phyloP scores from a whole-genome alignment of 2,329 filamentous ascomycete genomes.

The Fusarium guadeloupense region DNA sequence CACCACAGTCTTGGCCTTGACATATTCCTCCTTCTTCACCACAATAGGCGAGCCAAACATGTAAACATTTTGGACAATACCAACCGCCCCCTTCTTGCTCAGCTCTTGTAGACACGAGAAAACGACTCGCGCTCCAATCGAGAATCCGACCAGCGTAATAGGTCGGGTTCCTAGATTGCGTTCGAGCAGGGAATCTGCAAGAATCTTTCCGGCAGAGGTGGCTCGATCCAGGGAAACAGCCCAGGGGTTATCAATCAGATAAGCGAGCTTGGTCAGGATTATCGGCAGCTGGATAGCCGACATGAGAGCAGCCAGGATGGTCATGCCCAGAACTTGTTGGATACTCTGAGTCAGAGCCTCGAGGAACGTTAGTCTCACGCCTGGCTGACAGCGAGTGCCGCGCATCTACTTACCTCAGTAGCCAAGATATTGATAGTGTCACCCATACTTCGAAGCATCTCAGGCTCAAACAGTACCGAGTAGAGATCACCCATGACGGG shows the following conservation, averaged over 20 bases:
- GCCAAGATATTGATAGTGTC: slow-evolving; percentile 98
- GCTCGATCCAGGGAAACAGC: slow-evolving; percentile 94
- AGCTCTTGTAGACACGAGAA: slow-evolving; percentile 91
- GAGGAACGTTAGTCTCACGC: not conserved
- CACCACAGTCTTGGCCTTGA: slow-evolving; percentile 82
- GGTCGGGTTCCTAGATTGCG: slow-evolving; percentile 90
- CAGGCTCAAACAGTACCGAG: slow-evolving; percentile 95
- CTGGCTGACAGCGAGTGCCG: too few species aligned
- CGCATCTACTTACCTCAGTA: slow-evolving; percentile 76
- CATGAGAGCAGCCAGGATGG: slow-evolving; percentile 89
- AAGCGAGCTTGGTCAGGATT: slow-evolving; percentile 90
- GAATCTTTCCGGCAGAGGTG: slow-evolving; percentile 85
- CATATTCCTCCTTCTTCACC: slow-evolving; percentile 88
- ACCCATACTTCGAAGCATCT: slow-evolving; percentile 98
- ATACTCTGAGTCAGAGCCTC: slow-evolving; percentile 94
- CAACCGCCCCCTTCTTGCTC: slow-evolving; percentile 81
- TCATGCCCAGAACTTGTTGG: slow-evolving; percentile 92
- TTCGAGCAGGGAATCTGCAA: slow-evolving; percentile 93
- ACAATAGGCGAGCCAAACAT: slow-evolving; percentile 93
- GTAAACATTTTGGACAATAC: slow-evolving; percentile 93
- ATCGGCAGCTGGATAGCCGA: slow-evolving; percentile 91
- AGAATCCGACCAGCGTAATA: slow-evolving; percentile 94
- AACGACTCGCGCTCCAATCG: slow-evolving; percentile 89
- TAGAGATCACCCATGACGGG: slow-evolving; percentile 99
- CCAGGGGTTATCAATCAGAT: slow-evolving; percentile 98